Evolutionary conservation across 169 alveolate genomes (phyloP).

Genomic region (Cryptosporidium sp.): DNA sequence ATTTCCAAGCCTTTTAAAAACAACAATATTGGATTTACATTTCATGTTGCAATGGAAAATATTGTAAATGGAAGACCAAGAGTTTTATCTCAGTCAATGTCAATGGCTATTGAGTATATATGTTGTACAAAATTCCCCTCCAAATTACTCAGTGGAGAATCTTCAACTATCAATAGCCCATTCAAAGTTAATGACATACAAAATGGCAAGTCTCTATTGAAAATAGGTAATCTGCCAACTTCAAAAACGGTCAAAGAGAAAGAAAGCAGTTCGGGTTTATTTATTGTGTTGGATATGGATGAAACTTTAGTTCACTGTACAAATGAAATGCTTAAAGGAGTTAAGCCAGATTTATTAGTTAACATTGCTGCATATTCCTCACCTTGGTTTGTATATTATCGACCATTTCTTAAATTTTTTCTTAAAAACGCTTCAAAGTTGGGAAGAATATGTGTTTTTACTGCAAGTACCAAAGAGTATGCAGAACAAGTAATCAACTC

Average conservation of each 20-base stretch:
- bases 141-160: slow-evolving; percentile 32
- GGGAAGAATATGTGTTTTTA: slow-evolving; percentile 82
- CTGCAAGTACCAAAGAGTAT: slow-evolving; percentile 81
- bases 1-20: slow-evolving; percentile 20
- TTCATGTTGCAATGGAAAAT: slow-evolving; percentile 72
- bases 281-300: slow-evolving; percentile 84
- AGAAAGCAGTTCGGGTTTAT: slow-evolving; percentile 4
- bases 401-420: slow-evolving; percentile 82
- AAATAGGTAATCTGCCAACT: not conserved
- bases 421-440: slow-evolving; percentile 76
- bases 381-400: slow-evolving; percentile 78
- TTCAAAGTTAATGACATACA: not conserved
- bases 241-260: not conserved
- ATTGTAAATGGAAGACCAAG: slow-evolving; percentile 44
- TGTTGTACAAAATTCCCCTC: slow-evolving; percentile 63
- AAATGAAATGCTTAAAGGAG: slow-evolving; percentile 79
- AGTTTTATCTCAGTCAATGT: slow-evolving; percentile 49
- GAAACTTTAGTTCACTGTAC: slow-evolving; percentile 87
- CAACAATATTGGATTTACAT: slow-evolving; percentile 39
- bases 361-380: slow-evolving; percentile 76
- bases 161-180: not conserved
- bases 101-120: slow-evolving; percentile 31
- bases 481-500: slow-evolving; percentile 83
- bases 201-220: not conserved
- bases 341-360: slow-evolving; percentile 79